Base-by-base conservation (phyloP, 2,329 filamentous ascomycete genomes). In the Talaromyces rugulosus region DNA sequence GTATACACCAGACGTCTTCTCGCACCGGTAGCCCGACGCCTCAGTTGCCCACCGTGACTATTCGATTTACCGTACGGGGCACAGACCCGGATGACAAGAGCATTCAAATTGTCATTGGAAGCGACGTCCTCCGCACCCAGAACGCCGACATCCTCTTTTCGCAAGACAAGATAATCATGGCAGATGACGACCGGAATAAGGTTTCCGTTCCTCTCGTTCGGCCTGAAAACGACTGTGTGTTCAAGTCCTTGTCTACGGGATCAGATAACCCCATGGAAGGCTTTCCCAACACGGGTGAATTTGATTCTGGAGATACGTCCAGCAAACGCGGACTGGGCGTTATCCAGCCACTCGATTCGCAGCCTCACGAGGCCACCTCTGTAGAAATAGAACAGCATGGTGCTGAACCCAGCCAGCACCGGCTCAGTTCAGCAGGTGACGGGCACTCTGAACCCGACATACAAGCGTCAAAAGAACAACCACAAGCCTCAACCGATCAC, bases 91-190 rank as follows among this genome's bases (percentile, higher is more conserved):
- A 82, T 33, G 77, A 78, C 12, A 84, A 84, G 44, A 79, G 82
- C 9, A 91, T 98, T 61, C 90, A 92, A 66, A 89, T 97, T 58
- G 92, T 96, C 72, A 82, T 99, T 62, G 94, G 95, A 44, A 96
- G 92, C 71, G 94, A 98, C 75, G 85, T 91, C 14, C 81, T 99
- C 61, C 86, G 93, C 65, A 83, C 89, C 9, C 91, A 96, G 71
- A 96, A 90, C 66, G 94, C 92, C 28, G 95, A 98, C 73, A 84
- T 99, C 11, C 79, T 98, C 27, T 91, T 99, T 69, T 98, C 95
- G 0, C 91, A 93, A 66, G 96, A 96, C 71, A 89, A 89, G 66
- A 86, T 99, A 81, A 89, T 90, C 0, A 81, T 98, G 31, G 93
- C 92, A 67, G 91, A 96, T 68, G 90, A 92, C 71, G 91, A 96